Base-by-base conservation (phyloP, 345 rosid species). In the Ricinus communis region DNA sequence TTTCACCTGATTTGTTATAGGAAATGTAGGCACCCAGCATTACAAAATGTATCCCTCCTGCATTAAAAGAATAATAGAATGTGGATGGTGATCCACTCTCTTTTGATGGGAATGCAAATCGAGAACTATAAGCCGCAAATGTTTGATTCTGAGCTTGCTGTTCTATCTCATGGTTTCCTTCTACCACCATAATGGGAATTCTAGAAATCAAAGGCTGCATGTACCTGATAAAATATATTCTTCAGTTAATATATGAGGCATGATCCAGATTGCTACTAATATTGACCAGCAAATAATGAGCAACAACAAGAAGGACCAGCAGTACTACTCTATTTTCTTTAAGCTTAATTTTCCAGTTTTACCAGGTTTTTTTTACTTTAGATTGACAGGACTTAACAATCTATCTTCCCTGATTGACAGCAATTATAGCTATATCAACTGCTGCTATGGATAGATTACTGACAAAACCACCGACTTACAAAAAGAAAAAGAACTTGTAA, bases 81-180 rank as follows among this genome's bases (percentile, higher is more conserved):
- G 88, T 74, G 19, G 98, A 91, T 24, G 72, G 79, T 2, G 97
- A 91, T 65, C 87, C 90, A 58, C 93, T 85, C 71, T 90, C 96
- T 73, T 82, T 69, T 24, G 80, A 87, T 73, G 97, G 97, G 78
- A 91, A 86, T 65, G 92, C 91, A 71, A 91, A 94, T 70, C 98
- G 87, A 15, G 95, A 87, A 71, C 87, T 84, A 75, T 88, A 94
- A 75, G 98, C 91, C 54, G 68, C 86, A 74, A 90, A 94, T 18
- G 85, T 76, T 71, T 73, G 85, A 72, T 89, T 82, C 66, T 86
- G 92, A 21, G 83, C 90, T 76, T 92, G 97, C 38, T 31, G 41
- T 80, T 90, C 99, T 56, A 89, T 79, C 80, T 95, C 99, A 70
- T 90, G 99, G 56, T 95, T 83, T 74, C 99, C 99, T 80, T 86